Evolutionary conservation across 1,139 yeast genomes (phyloP), one percentile per base, ranked within the genome.

Genomic region (Candida mesenterica): DNA sequence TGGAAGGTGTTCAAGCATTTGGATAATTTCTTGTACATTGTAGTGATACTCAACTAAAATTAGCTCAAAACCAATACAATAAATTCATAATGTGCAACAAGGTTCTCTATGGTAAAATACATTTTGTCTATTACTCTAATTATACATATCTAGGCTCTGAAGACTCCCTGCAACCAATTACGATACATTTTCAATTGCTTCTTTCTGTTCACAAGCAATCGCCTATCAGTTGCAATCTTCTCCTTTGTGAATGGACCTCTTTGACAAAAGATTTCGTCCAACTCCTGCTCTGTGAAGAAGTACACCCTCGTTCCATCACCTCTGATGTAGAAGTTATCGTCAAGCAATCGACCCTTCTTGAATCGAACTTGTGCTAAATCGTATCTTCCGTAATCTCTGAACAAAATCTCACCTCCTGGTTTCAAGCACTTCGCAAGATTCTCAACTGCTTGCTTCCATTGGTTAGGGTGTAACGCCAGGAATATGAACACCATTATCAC

Each of bases 261-360:
- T 12, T 57, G 55, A 25, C 86, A 77, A 59, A 92, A 92, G 7
- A 90, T 86, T 28, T 75, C 68, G 43, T 86, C 71, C 41, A 90
- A 64, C 61, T 92, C 97, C 39, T 90, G 95, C 55, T 90, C 97
- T 2, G 96, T 88, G 65, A 92, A 92, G 63, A 92, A 92, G 59
- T 92, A 92, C 9, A 94, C 98, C 49, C 98, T 72, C 1, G 99
- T 92, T 34, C 98, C 98, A 56, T 92, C 99, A 26, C 99, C 99
- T 53, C 99, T 77, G 28, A 90, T 88, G 60, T 92, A 92, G 55
- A 92, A 92, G 59, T 92, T 90, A 38, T 92, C 97, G 38, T 88
- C 96, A 40, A 92, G 61, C 30, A 88, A 65, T 51, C 98, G 75
- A 31, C 87, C 85, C 57, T 86, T 87, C 60, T 92, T 94, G 68